Conservation (phyloP, 345 rosid species). For the Salix exigua region DNA sequence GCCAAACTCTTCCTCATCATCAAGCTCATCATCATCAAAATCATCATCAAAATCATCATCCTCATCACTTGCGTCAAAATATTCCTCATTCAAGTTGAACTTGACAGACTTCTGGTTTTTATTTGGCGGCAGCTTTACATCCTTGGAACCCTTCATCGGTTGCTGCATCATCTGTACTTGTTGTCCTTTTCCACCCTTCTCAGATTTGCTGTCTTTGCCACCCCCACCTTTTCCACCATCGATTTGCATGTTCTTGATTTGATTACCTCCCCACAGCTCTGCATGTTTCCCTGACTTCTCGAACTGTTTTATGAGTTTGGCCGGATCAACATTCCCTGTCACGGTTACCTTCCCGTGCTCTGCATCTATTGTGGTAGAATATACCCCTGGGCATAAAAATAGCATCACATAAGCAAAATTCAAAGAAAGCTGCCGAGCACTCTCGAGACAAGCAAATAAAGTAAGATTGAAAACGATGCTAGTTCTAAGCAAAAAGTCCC, state of each 20-base stretch:
- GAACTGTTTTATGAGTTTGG: slow-evolving; percentile 64
- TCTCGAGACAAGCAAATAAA: neutral
- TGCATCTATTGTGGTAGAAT: slow-evolving; percentile 51
- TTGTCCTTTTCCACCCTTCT: slow-evolving; percentile 44
- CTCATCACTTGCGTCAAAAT: slow-evolving; percentile 26
- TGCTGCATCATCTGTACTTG: slow-evolving; percentile 36
- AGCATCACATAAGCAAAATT: slow-evolving; percentile 1
- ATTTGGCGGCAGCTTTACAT: slow-evolving; percentile 18
- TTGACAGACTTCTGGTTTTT: slow-evolving; percentile 65
- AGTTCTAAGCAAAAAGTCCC: neutral
- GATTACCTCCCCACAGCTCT: slow-evolving; percentile 64
- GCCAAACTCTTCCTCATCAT: slow-evolving; percentile 40
- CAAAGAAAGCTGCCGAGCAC: neutral
- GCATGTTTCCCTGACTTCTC: slow-evolving; percentile 88
- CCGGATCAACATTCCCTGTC: slow-evolving; percentile 75
- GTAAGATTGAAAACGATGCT: neutral
- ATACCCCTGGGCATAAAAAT: slow-evolving; percentile 53
- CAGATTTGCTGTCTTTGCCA: slow-evolving; percentile 47
- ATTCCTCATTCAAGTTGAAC: slow-evolving; percentile 49
- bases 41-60: slow-evolving; percentile 22
- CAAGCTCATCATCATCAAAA: slow-evolving; percentile 22
- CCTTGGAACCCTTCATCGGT: slow-evolving; percentile 43
- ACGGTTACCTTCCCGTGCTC: slow-evolving; percentile 89
- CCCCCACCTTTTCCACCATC: slow-evolving; percentile 27
- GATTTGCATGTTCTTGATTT: slow-evolving; percentile 48